Conservation (phyloP, 129 eudicot genomes). For the Pittosporum tobira region DNA sequence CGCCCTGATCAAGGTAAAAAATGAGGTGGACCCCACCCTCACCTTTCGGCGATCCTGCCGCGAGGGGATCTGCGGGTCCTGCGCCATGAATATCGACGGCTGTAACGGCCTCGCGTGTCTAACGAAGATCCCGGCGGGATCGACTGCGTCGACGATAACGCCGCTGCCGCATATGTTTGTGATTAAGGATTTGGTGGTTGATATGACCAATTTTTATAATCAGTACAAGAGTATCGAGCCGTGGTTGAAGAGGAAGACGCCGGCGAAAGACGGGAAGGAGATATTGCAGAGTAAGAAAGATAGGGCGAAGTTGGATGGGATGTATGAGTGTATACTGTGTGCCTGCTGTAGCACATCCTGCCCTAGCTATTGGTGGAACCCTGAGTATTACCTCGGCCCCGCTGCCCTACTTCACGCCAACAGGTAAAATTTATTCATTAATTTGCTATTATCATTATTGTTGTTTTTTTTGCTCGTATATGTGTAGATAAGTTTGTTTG, state of each 20-base stretch:
- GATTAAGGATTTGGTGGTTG: conserved; percentile 92
- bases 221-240: conserved; percentile 97
- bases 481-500: too few relatives aligned
- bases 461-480: too few relatives aligned
- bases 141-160: conserved; percentile 35
- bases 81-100: conserved; percentile 92
- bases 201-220: conserved; percentile 86
- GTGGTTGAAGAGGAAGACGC: conserved; percentile 87
- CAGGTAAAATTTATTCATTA: too few relatives aligned
- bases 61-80: conserved; percentile 94
- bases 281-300: conserved; percentile 66
- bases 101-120: conserved; percentile 78
- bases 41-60: conserved; percentile 89
- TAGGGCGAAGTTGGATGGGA: conserved; percentile 80
- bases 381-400: conserved; percentile 82
- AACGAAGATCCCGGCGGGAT: conserved; percentile 47
- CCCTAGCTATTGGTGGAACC: conserved; percentile 99
- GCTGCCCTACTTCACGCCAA: conserved; percentile 88
- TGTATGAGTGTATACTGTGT: conserved; percentile 86
- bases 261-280: conserved; percentile 62
- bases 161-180: conserved; percentile 95
- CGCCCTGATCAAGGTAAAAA: conserved; percentile 79
- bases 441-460: too few relatives aligned
- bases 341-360: conserved; percentile 93
- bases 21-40: conserved; percentile 75